Evolutionary conservation across 2,329 filamentous ascomycete genomes (phyloP).

Genomic region (Scedosporium dehoogii): DNA sequence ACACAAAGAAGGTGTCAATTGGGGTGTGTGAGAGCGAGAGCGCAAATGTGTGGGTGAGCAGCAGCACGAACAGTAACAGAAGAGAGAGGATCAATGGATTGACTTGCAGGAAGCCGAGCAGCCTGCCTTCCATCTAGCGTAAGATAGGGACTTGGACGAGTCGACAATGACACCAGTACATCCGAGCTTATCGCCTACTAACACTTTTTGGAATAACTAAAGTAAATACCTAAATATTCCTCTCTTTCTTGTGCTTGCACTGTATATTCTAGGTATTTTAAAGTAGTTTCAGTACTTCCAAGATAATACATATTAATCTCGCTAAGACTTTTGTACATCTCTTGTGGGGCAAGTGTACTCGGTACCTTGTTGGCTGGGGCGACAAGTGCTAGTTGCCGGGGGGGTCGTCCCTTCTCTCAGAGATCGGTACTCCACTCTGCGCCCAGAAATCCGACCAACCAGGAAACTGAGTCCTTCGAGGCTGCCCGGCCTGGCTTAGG

Average conservation of each 20-base stretch:
- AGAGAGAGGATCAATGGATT: conserved; percentile 6
- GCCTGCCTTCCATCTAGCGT: not conserved
- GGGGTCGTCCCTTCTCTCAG: not conserved
- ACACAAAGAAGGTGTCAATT: conserved; percentile 1
- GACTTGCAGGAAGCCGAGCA: conserved; percentile 6
- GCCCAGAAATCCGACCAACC: not conserved
- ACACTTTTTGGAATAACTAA: not conserved
- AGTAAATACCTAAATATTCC: not conserved
- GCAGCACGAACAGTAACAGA: conserved; percentile 6
- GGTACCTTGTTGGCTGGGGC: conserved; percentile 4
- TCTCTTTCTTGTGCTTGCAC: too few relatives aligned
- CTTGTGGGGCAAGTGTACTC: conserved; percentile 1
- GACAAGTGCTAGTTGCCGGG: conserved; percentile 2
- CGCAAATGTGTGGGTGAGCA: conserved; percentile 6
- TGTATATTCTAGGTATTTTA: not conserved
- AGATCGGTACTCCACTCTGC: not conserved
- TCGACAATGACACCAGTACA: not conserved
- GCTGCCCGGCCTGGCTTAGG: not conserved
- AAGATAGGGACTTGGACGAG: not conserved
- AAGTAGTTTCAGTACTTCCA: not conserved
- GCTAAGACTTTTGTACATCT: not conserved
- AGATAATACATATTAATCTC: not conserved
- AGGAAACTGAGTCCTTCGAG: not conserved
- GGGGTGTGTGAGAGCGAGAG: not conserved
- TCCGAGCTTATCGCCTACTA: not conserved